These are phyloP conservation scores for Cercospora brassicicola DNA, from an alignment of 2,329 filamentous ascomycete genomes.

Conservation along the genomic window DNA sequence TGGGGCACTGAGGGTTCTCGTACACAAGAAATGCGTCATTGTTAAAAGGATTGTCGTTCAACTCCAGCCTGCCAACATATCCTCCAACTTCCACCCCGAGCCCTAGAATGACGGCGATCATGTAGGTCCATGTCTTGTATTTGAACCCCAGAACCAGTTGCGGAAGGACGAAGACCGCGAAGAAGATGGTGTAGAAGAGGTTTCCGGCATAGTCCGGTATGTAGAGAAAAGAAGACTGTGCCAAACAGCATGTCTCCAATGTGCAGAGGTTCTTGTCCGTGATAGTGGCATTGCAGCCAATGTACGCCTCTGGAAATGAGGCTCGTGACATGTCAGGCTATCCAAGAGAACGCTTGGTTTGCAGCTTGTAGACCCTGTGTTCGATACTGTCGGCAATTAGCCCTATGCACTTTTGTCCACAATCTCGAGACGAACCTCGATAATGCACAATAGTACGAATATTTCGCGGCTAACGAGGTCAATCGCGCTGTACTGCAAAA, in stretches of 20 bases:
- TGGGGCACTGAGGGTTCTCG: no score
- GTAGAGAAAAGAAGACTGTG: slow-evolving; percentile 53
- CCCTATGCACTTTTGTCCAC: no score
- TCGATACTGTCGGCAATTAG: no score
- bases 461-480: not conserved
- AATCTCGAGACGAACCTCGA: not conserved
- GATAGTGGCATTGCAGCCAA: slow-evolving; percentile 28
- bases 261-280: slow-evolving; percentile 27
- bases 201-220: slow-evolving; percentile 48
- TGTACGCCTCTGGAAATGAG: slow-evolving; percentile 1
- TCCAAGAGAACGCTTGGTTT: no score
- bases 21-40: slow-evolving; percentile 52
- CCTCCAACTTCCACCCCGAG: slow-evolving; percentile 56
- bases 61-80: slow-evolving; percentile 56
- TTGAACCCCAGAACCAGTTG: slow-evolving; percentile 53
- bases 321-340: no score
- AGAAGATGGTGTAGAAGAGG: slow-evolving; percentile 55
- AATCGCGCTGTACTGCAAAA: not conserved
- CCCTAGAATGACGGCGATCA: slow-evolving; percentile 51
- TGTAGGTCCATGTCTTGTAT: slow-evolving; percentile 58
- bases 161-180: slow-evolving; percentile 50
- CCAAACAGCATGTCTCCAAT: slow-evolving; percentile 35
- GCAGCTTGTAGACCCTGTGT: no score
- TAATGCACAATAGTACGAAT: not conserved
- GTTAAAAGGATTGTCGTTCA: slow-evolving; percentile 56